These are phyloP conservation scores for Smittium culicis DNA, from an alignment of 371 early-diverging fungal genomes.

Conservation along the genomic window DNA sequence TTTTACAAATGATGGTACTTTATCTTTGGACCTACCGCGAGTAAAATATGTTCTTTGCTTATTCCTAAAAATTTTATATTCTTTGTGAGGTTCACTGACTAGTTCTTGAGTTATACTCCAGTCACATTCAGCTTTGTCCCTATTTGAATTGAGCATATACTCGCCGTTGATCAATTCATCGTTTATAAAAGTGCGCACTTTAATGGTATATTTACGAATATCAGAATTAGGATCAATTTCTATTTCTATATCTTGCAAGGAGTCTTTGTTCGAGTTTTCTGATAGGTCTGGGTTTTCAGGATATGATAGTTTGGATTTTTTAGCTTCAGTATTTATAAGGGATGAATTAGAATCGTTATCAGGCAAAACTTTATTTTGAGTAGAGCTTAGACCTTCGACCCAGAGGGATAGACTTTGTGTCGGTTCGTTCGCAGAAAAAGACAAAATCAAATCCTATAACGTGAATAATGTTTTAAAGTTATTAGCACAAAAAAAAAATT, in stretches of 20 bases:
- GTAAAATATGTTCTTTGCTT: background rate
- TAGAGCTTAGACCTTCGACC: background rate
- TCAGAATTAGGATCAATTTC: background rate
- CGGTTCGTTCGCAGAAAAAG: background rate
- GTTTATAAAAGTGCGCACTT: background rate
- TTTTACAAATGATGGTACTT: slow-evolving; percentile 20
- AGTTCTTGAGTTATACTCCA: background rate
- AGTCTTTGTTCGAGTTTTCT: background rate
- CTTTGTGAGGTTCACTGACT: background rate
- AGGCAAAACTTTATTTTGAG: background rate
- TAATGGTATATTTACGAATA: background rate
- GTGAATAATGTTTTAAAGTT: background rate
- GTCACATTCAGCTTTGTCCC: background rate
- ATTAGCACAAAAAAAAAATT: background rate
- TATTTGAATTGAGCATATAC: background rate
- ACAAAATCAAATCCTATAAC: background rate
- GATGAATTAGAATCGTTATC: background rate
- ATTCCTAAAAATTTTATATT: background rate
- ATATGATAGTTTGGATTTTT: background rate
- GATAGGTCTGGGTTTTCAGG: background rate
- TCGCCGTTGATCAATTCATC: background rate
- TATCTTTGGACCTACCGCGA: background rate
- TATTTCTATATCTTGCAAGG: background rate
- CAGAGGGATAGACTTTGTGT: background rate
- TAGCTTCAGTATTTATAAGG: background rate